Percentiles rank a stretch among this genome's conserved stretches.
These are phyloP conservation scores for Saccharomyces mikatae DNA, from an alignment of 805 yeast species.

Conservation along the genomic window DNA sequence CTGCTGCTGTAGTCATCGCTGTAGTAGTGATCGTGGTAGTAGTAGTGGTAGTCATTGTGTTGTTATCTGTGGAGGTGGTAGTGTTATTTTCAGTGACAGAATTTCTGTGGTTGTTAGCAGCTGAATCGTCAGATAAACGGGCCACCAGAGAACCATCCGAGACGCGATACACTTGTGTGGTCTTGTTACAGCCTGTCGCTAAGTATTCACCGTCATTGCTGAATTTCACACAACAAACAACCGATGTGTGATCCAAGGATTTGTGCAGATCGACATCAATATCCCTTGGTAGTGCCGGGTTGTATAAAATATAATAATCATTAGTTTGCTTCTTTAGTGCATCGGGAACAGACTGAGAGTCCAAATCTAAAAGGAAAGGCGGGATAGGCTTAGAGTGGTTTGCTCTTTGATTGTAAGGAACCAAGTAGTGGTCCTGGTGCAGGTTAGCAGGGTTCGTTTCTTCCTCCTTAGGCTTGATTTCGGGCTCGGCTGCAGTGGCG, in stretches of 20 bases:
- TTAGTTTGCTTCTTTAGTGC: conserved; percentile 72
- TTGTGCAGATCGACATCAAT: conserved; percentile 85
- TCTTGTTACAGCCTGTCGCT: conserved; percentile 95
- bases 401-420: conserved; percentile 35
- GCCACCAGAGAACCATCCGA: conserved; percentile 86
- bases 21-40: not conserved
- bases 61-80: conserved; percentile 3
- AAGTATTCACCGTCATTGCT: conserved; percentile 83
- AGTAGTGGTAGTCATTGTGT: not conserved
- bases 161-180: conserved; percentile 90
- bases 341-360: conserved; percentile 65
- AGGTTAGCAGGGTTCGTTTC: conserved; percentile 9
- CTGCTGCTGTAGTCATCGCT: not conserved
- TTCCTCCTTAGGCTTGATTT: conserved; percentile 15
- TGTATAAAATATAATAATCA: conserved; percentile 83
- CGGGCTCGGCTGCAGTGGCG: conserved; percentile 9
- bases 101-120: conserved; percentile 29
- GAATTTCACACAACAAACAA: conserved; percentile 94
- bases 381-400: conserved; percentile 67
- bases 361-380: conserved; percentile 72
- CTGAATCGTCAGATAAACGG: conserved; percentile 72
- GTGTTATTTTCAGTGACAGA: conserved; percentile 9
- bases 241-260: conserved; percentile 86
- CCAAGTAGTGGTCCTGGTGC: conserved; percentile 27
- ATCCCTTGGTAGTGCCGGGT: conserved; percentile 69